A percentile compares a stretch with the other conserved stretches of the same genome.
phyloP scores from a whole-genome alignment of 1,284 basidiomycete genomes.

The Termitomyces sp. region DNA sequence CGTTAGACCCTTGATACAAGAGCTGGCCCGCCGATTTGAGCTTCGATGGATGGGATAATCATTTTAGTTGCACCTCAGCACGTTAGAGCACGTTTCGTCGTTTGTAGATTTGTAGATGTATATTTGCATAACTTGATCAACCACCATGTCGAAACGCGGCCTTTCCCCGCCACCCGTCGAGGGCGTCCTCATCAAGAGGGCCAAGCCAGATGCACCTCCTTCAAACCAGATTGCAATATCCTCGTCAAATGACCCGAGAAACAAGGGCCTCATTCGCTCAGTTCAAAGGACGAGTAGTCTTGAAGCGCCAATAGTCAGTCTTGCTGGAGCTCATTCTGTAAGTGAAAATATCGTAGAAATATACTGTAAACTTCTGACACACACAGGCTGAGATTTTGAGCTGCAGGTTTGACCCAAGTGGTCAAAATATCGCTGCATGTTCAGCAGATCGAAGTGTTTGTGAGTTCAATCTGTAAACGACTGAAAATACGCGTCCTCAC shows the following conservation, averaged over 20 bases:
- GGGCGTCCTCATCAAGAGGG: constrained; percentile 60
- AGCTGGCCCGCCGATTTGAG: too few species aligned
- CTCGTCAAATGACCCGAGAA: constrained; percentile 61
- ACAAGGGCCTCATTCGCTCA: constrained; percentile 71
- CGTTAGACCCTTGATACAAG: too few species aligned
- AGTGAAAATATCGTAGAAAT: constrained; percentile 12
- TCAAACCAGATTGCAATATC: constrained; percentile 73
- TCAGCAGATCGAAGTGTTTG: constrained; percentile 78
- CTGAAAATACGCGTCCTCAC: background rate
- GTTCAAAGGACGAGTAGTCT: constrained; percentile 74
- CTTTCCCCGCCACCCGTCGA: constrained; percentile 45
- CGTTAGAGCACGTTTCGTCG: too few species aligned
- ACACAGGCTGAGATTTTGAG: constrained; percentile 69
- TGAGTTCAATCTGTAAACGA: constrained; percentile 34
- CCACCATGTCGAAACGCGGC: constrained; percentile 62
- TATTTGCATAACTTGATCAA: constrained; percentile 2
- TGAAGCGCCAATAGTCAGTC: constrained; percentile 76
- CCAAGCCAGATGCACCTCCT: constrained; percentile 54
- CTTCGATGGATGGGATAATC: too few species aligned
- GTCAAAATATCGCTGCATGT: constrained; percentile 79
- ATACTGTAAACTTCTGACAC: constrained; percentile 1
- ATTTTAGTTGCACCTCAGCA: too few species aligned
- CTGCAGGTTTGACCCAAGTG: constrained; percentile 77
- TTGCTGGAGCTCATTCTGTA: constrained; percentile 73
- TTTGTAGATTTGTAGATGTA: constrained; percentile 12